Base-by-base conservation (phyloP, 306 rosid species). In the Comarum palustre region DNA sequence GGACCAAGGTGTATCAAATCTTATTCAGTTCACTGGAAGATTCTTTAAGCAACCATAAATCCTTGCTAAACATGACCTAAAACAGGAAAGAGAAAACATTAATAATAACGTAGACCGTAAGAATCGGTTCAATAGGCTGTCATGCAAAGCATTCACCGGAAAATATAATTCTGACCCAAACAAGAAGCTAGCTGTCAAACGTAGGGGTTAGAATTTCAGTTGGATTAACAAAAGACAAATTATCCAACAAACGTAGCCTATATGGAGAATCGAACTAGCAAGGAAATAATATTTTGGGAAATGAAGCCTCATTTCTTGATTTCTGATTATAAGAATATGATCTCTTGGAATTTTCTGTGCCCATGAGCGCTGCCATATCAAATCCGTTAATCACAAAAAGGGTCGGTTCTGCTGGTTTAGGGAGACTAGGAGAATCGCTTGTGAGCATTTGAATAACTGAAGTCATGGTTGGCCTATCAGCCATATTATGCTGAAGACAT, bases 381-480 rank as follows among this genome's bases (percentile, higher is more conserved):
- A 45, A 54, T 51, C 59, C n/a, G 1, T 6, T 60, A 6, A 31
- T 24, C 46, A 50, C 8, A 50, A 32, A 69, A 34, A 69, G 57
- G 25, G 48, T 39, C 38, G 73, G 73, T 12, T 69, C 32, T 50
- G 62, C 50, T 38, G 62, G 62, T 69, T 9, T 41, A 31, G 73
- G 34, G 45, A 69, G 73, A 51, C 10, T 6, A 0, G 54, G 22
- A 50, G 43, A 34, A 7, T 22, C 25, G 32, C 62, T 20, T 36
- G 73, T 69, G 15, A 70, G 74, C 48, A 36, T 70, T 8, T n/a
- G 64, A 51, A 70, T 70, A 38, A 70, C 74, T 2, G 50, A 20
- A 36, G 73, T 57, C 74, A 70, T 50, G 31, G 73, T 48, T 69
- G 73, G 73, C 62, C 61, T 69, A 14, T 69, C 73, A 13, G 66